Conservation (phyloP, 345 rosid genomes). For the Lenwebbia sp. region DNA sequence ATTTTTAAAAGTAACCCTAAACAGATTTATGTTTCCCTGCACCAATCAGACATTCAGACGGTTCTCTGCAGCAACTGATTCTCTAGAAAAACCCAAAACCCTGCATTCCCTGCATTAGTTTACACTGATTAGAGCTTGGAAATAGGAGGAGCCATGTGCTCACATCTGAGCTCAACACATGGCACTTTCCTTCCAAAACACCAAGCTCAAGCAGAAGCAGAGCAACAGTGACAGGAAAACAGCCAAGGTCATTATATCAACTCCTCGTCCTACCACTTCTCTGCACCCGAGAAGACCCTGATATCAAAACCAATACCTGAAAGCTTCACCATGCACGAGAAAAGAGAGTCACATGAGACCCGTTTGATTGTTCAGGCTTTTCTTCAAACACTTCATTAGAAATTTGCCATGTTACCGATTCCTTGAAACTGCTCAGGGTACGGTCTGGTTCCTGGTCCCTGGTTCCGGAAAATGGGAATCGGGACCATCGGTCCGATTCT, state of each 20-base stretch:
- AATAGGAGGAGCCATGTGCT: slow-evolving; percentile 51
- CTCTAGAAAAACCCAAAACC: slow-evolving; percentile 28
- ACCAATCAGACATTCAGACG: slow-evolving; percentile 15
- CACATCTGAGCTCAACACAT: slow-evolving; percentile 44
- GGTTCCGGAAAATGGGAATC: too few relatives aligned
- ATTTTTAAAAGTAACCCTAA: too few relatives aligned
- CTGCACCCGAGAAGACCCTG: neutral
- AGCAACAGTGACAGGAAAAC: neutral
- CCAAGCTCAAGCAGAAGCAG: neutral
- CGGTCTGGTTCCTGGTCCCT: too few relatives aligned
- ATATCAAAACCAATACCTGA: neutral
- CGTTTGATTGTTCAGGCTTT: neutral
- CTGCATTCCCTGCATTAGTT: slow-evolving; percentile 8
- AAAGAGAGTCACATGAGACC: neutral
- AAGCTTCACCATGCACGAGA: neutral
- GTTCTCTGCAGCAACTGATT: slow-evolving; percentile 18
- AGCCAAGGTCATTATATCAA: neutral
- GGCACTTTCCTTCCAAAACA: slow-evolving; percentile 3
- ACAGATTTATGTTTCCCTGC: slow-evolving; percentile 1
- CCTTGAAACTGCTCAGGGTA: too few relatives aligned
- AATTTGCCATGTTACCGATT: too few relatives aligned
- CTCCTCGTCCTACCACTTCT: too few relatives aligned
- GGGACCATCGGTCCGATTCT: too few relatives aligned
- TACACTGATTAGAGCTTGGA: slow-evolving; percentile 31
- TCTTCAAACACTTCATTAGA: neutral